A percentile compares a stretch with the other conserved stretches of the same genome.
These are phyloP conservation scores for Piedraia hortae DNA, from an alignment of 2,329 filamentous ascomycete genomes.

Conservation along the genomic window DNA sequence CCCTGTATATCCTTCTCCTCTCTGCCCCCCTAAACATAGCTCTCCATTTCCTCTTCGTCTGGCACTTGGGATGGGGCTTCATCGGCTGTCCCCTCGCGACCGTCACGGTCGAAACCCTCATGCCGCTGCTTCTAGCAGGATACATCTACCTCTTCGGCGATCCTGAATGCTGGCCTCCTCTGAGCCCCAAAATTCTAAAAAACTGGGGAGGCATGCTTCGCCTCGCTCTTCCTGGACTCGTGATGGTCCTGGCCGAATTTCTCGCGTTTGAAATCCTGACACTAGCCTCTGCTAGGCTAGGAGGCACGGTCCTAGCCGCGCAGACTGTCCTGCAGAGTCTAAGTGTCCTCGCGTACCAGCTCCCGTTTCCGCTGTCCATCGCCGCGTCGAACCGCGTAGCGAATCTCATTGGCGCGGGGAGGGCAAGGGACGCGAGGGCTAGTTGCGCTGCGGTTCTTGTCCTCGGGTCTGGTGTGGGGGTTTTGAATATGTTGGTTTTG, in stretches of 20 bases:
- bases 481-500: conserved; percentile 51
- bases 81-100: conserved; percentile 58
- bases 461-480: conserved; percentile 39
- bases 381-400: conserved; percentile 70
- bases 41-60: conserved; percentile 60
- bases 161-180: conserved; percentile 54
- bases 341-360: conserved; percentile 57
- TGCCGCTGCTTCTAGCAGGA: conserved; percentile 42
- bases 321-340: conserved; percentile 65
- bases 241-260: conserved; percentile 88
- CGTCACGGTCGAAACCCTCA: conserved; percentile 43
- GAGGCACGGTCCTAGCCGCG: conserved; percentile 53
- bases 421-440: conserved; percentile 53
- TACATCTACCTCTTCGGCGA: conserved; percentile 50
- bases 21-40: conserved; percentile 58
- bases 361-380: conserved; percentile 77
- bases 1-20: conserved; percentile 56
- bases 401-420: conserved; percentile 68
- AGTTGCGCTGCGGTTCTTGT: conserved; percentile 51
- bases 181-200: conserved; percentile 36
- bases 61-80: conserved; percentile 38
- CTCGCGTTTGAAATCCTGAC: conserved; percentile 68
- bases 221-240: conserved; percentile 61
- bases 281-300: conserved; percentile 53
- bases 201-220: conserved; percentile 72